These are phyloP conservation scores for Agapanthus africanus DNA, from an alignment of 106 monocot genomes.

Conservation along the genomic window DNA sequence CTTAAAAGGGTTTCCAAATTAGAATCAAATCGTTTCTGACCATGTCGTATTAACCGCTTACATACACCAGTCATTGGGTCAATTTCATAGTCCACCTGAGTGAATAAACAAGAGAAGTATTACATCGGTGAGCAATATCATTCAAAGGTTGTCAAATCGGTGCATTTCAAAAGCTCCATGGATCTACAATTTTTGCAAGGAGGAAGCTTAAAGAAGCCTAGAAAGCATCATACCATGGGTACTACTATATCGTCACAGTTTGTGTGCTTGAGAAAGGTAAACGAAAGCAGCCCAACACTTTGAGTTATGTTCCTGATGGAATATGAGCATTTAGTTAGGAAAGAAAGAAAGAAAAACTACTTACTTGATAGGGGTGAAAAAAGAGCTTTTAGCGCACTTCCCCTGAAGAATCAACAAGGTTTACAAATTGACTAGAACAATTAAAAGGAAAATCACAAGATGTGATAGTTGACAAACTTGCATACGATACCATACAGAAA, in stretches of 20 bases:
- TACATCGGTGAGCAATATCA: neutral
- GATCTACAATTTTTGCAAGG: neutral
- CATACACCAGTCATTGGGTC: constrained; percentile 20
- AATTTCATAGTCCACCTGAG: constrained; percentile 77
- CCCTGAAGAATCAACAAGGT: neutral
- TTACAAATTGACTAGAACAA: neutral
- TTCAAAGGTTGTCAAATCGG: neutral
- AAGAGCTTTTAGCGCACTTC: too few relatives aligned
- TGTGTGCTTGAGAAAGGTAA: constrained; percentile 49
- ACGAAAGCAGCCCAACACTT: constrained; percentile 56
- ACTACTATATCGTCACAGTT: constrained; percentile 46
- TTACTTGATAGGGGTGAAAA: neutral
- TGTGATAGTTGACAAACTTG: neutral
- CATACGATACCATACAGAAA: neutral
- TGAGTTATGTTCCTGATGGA: constrained; percentile 4
- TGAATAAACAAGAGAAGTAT: neutral
- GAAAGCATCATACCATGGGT: constrained; percentile 41
- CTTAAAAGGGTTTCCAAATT: constrained; percentile 57
- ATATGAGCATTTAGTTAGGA: neutral
- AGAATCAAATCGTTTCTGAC: constrained; percentile 40
- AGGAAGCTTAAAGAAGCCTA: neutral
- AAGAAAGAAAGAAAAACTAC: neutral
- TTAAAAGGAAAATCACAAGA: neutral
- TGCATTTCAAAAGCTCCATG: neutral
- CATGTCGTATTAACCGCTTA: constrained; percentile 27